These are phyloP conservation scores for Calcarisporium arbuscula DNA, from an alignment of 2,329 filamentous ascomycete genomes.

Conservation along the genomic window DNA sequence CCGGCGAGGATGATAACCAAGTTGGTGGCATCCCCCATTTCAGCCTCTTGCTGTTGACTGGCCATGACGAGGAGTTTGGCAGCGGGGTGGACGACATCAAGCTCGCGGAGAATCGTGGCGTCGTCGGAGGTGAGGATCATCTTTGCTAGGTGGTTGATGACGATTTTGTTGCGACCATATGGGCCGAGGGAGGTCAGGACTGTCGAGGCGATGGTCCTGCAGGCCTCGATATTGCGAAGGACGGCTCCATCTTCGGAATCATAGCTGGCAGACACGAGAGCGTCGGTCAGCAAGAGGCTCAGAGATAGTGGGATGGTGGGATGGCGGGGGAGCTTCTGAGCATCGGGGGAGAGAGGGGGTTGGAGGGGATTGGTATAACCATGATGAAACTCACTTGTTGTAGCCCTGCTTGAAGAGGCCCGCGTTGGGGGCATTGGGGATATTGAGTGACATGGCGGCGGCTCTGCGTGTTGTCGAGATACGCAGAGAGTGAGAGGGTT, in stretches of 20 bases:
- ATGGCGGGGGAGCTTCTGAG: too few species aligned
- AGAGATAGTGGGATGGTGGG: conserved; percentile 6
- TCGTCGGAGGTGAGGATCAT: conserved; percentile 99
- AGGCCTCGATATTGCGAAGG: conserved; percentile 97
- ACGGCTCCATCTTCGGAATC: conserved; percentile 98
- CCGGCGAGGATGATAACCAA: conserved; percentile 93
- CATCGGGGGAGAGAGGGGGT: conserved; percentile 14
- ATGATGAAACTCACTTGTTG: conserved; percentile 64
- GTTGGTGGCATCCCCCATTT: conserved; percentile 99
- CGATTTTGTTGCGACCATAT: conserved; percentile 98
- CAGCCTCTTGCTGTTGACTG: conserved; percentile 95
- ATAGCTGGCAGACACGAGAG: conserved; percentile 63
- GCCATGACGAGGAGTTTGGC: conserved; percentile 98
- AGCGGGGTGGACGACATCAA: conserved; percentile 96
- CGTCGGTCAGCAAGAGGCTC: conserved; percentile 8
- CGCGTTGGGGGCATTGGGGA: conserved; percentile 88
- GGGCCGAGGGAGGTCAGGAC: conserved; percentile 96
- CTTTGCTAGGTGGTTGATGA: conserved; percentile 99
- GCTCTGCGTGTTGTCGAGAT: too few species aligned
- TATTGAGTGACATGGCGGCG: conserved; percentile 80
- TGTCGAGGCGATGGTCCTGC: conserved; percentile 88
- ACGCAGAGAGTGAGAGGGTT: too few species aligned
- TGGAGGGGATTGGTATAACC: conserved; percentile 10
- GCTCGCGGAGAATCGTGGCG: conserved; percentile 91
- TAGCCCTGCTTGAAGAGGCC: conserved; percentile 95